Evolutionary conservation across 495 filamentous ascomycete genomes (phyloP), one percentile per base, ranked within the genome.

Genomic region (Podospora anserina): DNA sequence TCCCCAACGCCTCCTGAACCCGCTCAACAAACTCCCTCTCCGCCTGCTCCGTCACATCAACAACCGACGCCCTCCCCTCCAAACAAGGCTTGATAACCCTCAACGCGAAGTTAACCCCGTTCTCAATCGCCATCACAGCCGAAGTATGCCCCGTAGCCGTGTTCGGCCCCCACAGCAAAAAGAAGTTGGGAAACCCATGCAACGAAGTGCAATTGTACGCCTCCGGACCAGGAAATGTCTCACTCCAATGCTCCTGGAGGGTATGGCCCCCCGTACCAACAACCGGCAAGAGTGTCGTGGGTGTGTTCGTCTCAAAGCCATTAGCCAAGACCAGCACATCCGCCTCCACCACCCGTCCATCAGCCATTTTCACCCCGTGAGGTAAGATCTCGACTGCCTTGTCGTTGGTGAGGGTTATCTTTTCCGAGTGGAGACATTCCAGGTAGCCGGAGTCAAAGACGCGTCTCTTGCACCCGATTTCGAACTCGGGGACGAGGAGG

Each of bases 121-220:
- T 78, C 56, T 83, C 81, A 57, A 73, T 75, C 20, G 74, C 70
- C 61, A 79, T 79, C 5, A 82, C 61, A 30, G 74, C 70, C 0
- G 81, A 83, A 19, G 79, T 83, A 66, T 82, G 77, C 0, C 79
- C 82, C 2, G 80, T 80, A n/a, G 73, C 73, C 1, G 78, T 75
- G 68, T 83, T 83, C 11, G 82, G 82, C 0, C 82, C 82, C 74
- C 70, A 68, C 0, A 81, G 32, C 32, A 83, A 58, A 4, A 77
- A 81, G 62, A 84, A 77, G 66, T 84, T 84, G 9, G 82, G 81
- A 65, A 81, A 83, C n/a, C 76, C 75, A 67, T 72, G 72, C 7
- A 84, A 57, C 18, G 65, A 66, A 1, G 74, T 71, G 5, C 71
- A 76, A 53, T 79, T 71, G 70, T 84, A 84, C 19, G 80, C 81